Conservation (phyloP, 2,329 filamentous ascomycete genomes). For the Aspergillus fijiensis region DNA sequence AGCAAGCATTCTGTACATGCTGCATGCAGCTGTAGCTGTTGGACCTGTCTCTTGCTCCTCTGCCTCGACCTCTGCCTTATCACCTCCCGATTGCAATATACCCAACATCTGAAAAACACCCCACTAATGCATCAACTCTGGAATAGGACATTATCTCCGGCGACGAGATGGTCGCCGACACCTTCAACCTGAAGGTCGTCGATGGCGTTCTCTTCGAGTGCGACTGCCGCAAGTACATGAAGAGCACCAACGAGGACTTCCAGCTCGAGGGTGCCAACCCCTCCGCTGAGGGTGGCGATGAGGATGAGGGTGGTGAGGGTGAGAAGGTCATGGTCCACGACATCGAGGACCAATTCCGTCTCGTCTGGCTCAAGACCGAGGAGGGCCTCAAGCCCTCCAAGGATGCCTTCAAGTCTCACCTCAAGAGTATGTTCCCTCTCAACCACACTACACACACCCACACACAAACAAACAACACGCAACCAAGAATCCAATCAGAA, state of each 20-base stretch:
- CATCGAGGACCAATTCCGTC: slow-evolving; percentile 87
- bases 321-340: slow-evolving; percentile 72
- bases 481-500: slow-evolving; percentile 7
- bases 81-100: too few species aligned
- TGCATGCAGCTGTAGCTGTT: background rate
- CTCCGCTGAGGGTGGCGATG: slow-evolving; percentile 80
- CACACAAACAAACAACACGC: slow-evolving; percentile 5
- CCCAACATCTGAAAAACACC: background rate
- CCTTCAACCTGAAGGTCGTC: slow-evolving; percentile 77
- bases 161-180: slow-evolving; percentile 97
- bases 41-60: too few species aligned
- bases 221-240: slow-evolving; percentile 85
- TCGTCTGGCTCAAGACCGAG: slow-evolving; percentile 58
- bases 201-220: slow-evolving; percentile 83
- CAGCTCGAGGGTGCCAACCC: slow-evolving; percentile 78
- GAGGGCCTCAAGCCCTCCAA: slow-evolving; percentile 60
- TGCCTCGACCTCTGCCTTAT: too few species aligned
- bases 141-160: slow-evolving; percentile 78
- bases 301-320: slow-evolving; percentile 71
- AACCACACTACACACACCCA: slow-evolving; percentile 7
- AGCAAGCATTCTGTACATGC: background rate
- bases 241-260: slow-evolving; percentile 68
- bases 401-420: slow-evolving; percentile 77
- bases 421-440: slow-evolving; percentile 67
- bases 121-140: slow-evolving; percentile 2